phyloP scores from a whole-genome alignment of 371 early-diverging fungal species.

The Mortierella sp. region DNA sequence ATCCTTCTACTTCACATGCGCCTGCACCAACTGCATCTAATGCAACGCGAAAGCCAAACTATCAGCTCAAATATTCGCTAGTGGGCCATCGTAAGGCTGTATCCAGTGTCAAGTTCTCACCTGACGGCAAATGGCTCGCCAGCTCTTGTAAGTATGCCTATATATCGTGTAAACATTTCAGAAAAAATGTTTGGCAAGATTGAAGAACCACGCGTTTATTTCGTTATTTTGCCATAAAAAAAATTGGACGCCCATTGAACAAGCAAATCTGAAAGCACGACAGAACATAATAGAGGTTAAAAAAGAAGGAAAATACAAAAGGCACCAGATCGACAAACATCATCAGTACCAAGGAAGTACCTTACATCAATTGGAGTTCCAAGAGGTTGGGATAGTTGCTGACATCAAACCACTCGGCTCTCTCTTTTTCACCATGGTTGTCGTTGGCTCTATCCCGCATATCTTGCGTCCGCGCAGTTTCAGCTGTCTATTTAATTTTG shows the following conservation, averaged over 20 bases:
- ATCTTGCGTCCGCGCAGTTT: background rate
- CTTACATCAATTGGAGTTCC: background rate
- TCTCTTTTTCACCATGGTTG: no score
- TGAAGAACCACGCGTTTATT: no score
- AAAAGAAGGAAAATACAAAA: background rate
- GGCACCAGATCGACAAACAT: background rate
- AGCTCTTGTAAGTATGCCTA: slow-evolving; percentile 78
- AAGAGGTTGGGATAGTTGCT: background rate
- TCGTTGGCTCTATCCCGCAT: no score
- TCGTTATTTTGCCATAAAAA: no score
- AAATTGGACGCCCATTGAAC: no score
- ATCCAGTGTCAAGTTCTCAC: slow-evolving; percentile 97
- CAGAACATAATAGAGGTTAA: background rate
- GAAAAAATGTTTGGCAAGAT: no score
- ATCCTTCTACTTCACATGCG: background rate
- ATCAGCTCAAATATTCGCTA: slow-evolving; percentile 89
- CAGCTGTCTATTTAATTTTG: background rate
- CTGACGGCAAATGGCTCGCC: slow-evolving; percentile 97
- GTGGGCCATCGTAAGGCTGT: slow-evolving; percentile 96
- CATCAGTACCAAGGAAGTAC: background rate
- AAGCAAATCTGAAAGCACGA: no score
- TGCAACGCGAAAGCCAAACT: slow-evolving; percentile 84
- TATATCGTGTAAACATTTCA: background rate
- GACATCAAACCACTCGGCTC: no score
- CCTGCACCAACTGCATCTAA: background rate